Conservation (phyloP, 73 alveolate species). For the Stentor coeruleus region DNA sequence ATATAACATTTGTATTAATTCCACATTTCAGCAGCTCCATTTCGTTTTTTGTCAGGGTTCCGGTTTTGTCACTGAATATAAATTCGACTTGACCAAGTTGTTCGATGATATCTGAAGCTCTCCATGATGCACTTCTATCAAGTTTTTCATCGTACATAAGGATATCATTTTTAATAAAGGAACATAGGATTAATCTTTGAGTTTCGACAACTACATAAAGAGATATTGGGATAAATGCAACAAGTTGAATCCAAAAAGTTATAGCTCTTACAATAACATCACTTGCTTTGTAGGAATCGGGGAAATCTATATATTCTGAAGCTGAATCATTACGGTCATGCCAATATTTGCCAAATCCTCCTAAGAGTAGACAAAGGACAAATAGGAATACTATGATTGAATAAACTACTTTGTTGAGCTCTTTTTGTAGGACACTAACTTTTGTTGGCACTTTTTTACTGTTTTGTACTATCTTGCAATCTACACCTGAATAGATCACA, state of each 20-base stretch:
- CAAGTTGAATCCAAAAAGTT: conserved; percentile 38
- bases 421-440: conserved; percentile 56
- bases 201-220: conserved; percentile 82
- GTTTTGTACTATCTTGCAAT: conserved; percentile 93
- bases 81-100: conserved; percentile 89
- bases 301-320: neutral
- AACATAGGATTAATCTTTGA: conserved; percentile 80
- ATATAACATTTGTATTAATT: no score
- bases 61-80: conserved; percentile 93
- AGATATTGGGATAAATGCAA: conserved; percentile 93
- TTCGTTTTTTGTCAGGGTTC: conserved; percentile 34
- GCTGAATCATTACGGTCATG: neutral
- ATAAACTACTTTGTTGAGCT: conserved; percentile 41
- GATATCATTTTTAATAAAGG: conserved; percentile 54
- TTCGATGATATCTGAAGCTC: conserved; percentile 85
- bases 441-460: conserved; percentile 88
- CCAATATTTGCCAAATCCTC: conserved; percentile 22
- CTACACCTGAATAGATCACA: conserved; percentile 93
- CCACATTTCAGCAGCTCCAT: no score
- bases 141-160: conserved; percentile 69
- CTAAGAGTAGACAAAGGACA: conserved; percentile 28
- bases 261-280: neutral
- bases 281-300: neutral
- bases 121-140: conserved; percentile 75
- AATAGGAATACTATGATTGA: conserved; percentile 40